Evolutionary conservation across 768 basidiomycete genomes (phyloP), one percentile per base, ranked within the genome.

Genomic region (Gloeostereum incarnatum): DNA sequence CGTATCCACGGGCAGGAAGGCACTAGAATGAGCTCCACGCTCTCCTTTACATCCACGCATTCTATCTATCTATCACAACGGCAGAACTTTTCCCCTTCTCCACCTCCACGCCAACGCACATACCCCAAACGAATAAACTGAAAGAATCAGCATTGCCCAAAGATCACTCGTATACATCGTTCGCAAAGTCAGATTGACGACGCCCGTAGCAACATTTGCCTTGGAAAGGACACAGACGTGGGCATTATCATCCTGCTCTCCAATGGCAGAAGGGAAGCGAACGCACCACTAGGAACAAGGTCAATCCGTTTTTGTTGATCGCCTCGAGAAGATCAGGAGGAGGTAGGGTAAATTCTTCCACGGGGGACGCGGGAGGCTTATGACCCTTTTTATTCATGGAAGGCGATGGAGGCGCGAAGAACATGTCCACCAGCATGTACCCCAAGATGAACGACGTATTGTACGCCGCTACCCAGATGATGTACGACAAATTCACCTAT

Each of bases 121-220:
- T 7, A 87, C 55, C 1, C 56, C 64, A 6, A 73, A 59, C 2
- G 75, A 62, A 55, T 97, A 97, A 4, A 50, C 51, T 3, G 59
- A 45, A 7, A 97, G 56, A 26, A 92, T 69, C 4, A 61, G 39
- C 66, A 93, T 67, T 5, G 87, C 80, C 24, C 59, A 48, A 24
- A 42, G 31, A 40, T 80, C 63, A 1, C 69, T 60, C 18, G 69
- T 67, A 49, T 92, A 88, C 78, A 98, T 91, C 6, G 91, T 97
- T 45, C 61, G 58, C 42, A 93, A 67, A 1, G 73, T 65, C 24
- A 97, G 48, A 53, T 97, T 99, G 45, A 93, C 65, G 9, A 87
- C 46, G 0, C 94, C 94, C 0, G 94, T 99, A 22, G 73, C 55
- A 1, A 94, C 60, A 54, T 98, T 98, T 0, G 92, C 88, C 91